Evolutionary conservation across 2,329 filamentous ascomycete species (phyloP).

Genomic region (Rugonectria rugulosa): DNA sequence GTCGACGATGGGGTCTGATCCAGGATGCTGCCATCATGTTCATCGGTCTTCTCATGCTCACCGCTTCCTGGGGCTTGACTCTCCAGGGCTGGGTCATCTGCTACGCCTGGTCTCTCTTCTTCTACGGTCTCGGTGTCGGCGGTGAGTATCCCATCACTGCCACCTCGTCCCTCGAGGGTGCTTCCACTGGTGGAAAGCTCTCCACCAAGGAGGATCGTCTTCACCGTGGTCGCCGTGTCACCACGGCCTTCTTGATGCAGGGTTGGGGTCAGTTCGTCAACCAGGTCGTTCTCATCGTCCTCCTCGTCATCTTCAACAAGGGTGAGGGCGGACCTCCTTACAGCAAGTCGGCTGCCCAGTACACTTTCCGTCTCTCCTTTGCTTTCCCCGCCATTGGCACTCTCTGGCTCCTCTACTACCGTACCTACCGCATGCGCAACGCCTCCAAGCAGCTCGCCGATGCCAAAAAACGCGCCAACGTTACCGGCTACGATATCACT

Average conservation of each 20-base stretch:
- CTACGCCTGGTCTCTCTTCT: conserved; percentile 94
- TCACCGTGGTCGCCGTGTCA: conserved; percentile 95
- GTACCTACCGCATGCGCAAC: conserved; percentile 91
- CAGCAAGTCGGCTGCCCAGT: conserved; percentile 79
- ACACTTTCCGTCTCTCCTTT: conserved; percentile 91
- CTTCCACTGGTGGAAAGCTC: conserved; percentile 82
- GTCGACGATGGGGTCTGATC: conserved; percentile 93
- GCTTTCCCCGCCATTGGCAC: conserved; percentile 90
- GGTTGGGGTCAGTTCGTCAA: conserved; percentile 97
- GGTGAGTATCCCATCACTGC: conserved; percentile 98
- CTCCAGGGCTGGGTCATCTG: conserved; percentile 96
- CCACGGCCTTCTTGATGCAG: conserved; percentile 96
- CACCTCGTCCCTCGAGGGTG: conserved; percentile 92
- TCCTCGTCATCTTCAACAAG: conserved; percentile 88
- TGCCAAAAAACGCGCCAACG: conserved; percentile 84
- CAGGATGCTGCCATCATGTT: conserved; percentile 97
- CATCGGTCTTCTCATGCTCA: conserved; percentile 88
- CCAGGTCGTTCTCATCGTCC: conserved; percentile 86
- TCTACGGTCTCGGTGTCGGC: conserved; percentile 71
- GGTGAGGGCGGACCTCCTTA: conserved; percentile 79
- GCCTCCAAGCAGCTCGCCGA: conserved; percentile 82
- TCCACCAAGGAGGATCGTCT: conserved; percentile 93
- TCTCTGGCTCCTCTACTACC: conserved; percentile 94
- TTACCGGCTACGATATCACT: conserved; percentile 91
- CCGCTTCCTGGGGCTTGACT: conserved; percentile 85